These are phyloP conservation scores for Cyphellophora attinorum DNA, from an alignment of 2,329 filamentous ascomycete species.

Conservation along the genomic window DNA sequence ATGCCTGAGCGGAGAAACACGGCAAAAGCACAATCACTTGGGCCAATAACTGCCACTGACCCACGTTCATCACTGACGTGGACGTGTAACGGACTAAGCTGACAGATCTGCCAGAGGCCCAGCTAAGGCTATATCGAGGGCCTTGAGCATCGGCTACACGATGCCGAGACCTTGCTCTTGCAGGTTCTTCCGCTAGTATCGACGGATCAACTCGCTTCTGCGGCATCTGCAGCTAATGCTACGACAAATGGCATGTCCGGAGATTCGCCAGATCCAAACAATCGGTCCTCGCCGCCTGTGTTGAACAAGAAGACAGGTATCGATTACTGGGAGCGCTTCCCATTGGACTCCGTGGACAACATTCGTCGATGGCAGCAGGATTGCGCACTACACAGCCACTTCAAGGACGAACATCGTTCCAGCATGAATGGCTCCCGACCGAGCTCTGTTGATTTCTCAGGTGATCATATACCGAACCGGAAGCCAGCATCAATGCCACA, in stretches of 20 bases:
- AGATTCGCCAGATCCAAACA: conserved; percentile 10
- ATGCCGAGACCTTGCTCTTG: conserved; percentile 32
- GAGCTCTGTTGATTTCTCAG: conserved; percentile 9
- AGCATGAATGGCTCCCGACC: conserved; percentile 7
- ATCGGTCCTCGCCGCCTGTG: conserved; percentile 12
- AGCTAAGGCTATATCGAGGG: conserved; percentile 37
- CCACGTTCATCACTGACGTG: no score
- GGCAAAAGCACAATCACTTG: no score
- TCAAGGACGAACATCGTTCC: conserved; percentile 2
- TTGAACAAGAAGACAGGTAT: conserved; percentile 23
- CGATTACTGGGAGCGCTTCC: conserved; percentile 29
- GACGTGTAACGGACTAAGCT: no score
- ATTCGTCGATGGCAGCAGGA: conserved; percentile 28
- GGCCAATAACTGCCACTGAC: no score
- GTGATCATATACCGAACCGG: conserved; percentile 3
- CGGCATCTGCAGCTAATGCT: conserved; percentile 13
- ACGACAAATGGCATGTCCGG: conserved; percentile 5
- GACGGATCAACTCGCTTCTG: conserved; percentile 22
- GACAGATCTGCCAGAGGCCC: conserved; percentile 27
- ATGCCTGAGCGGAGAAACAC: no score
- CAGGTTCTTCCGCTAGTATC: conserved; percentile 26
- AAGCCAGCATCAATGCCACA: conserved; percentile 4
- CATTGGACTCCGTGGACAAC: conserved; percentile 23
- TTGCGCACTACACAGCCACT: conserved; percentile 14
- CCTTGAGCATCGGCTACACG: conserved; percentile 31